Conservation (phyloP, 305 asterid species). For the Ruellia speciosa region DNA sequence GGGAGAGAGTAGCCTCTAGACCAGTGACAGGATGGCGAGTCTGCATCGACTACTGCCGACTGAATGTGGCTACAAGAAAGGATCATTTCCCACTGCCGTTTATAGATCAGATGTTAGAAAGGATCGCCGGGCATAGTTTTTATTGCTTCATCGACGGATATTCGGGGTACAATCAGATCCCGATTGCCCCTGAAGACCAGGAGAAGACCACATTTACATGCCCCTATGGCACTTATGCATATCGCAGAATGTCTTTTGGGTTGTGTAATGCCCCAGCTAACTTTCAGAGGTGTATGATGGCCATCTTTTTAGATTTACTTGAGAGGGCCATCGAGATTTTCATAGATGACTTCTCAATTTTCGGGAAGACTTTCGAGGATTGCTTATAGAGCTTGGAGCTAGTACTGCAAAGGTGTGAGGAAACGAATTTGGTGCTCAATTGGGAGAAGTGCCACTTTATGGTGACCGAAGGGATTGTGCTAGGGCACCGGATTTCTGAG, state of each 20-base stretch:
- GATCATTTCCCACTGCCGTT: not conserved
- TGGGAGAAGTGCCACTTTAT: not conserved
- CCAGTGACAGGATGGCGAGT: not conserved
- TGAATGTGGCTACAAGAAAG: not conserved
- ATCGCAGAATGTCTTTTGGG: too few species aligned
- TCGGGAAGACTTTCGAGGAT: not conserved
- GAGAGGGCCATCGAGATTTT: not conserved
- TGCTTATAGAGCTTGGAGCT: not conserved
- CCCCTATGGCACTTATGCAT: too few species aligned
- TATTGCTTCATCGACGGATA: not conserved
- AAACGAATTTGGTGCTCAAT: not conserved
- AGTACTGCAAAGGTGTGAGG: not conserved
- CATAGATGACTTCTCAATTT: conserved; percentile 1
- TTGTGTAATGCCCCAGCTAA: not conserved
- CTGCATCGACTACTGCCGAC: not conserved
- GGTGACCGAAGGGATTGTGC: not conserved
- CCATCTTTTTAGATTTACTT: not conserved
- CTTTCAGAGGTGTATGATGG: conserved; percentile 6
- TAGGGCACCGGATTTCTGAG: not conserved
- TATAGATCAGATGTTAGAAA: conserved; percentile 6
- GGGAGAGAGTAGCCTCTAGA: not conserved
- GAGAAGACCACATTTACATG: too few species aligned
- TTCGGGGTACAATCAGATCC: not conserved
- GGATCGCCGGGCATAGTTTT: not conserved
- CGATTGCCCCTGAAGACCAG: too few species aligned